Conservation (phyloP, 2,329 filamentous ascomycete genomes). For the Onygenales sp. region DNA sequence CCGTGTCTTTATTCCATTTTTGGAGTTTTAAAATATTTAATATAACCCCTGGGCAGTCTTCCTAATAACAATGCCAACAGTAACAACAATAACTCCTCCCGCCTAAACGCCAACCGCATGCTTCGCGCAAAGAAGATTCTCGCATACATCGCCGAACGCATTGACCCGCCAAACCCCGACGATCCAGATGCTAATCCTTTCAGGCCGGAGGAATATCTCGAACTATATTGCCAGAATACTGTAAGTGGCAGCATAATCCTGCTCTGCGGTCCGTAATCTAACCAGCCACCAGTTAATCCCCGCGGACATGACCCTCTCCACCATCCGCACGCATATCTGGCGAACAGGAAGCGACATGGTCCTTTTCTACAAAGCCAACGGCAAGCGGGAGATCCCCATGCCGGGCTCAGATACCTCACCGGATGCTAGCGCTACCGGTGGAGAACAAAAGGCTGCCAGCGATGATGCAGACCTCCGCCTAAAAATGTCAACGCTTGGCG, state of each 20-base stretch:
- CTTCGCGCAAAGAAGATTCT: conserved; percentile 90
- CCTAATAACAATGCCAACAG: not conserved
- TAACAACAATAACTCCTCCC: conserved; percentile 56
- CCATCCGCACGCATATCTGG: conserved; percentile 86
- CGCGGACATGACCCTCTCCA: conserved; percentile 84
- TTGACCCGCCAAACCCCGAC: conserved; percentile 59
- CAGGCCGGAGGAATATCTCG: conserved; percentile 84
- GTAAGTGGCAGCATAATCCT: conserved; percentile 42
- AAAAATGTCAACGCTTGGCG: not conserved
- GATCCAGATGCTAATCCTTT: conserved; percentile 49
- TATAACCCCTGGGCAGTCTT: not conserved
- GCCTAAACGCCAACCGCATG: conserved; percentile 95
- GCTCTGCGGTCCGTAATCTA: not conserved
- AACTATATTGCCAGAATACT: conserved; percentile 89
- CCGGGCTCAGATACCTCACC: conserved; percentile 5
- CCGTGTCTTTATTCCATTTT: not conserved
- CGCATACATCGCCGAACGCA: conserved; percentile 81
- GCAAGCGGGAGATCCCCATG: conserved; percentile 50
- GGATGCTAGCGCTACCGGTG: not conserved
- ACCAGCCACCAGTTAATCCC: conserved; percentile 41
- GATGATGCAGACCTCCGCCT: not conserved
- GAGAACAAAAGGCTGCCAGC: not conserved
- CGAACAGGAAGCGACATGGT: conserved; percentile 89
- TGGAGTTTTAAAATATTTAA: not conserved
- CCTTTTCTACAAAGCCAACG: conserved; percentile 84